Evolutionary conservation across 2,329 filamentous ascomycete genomes (phyloP), one percentile per base, ranked within the genome.

Genomic region (Fusarium mexicanum): DNA sequence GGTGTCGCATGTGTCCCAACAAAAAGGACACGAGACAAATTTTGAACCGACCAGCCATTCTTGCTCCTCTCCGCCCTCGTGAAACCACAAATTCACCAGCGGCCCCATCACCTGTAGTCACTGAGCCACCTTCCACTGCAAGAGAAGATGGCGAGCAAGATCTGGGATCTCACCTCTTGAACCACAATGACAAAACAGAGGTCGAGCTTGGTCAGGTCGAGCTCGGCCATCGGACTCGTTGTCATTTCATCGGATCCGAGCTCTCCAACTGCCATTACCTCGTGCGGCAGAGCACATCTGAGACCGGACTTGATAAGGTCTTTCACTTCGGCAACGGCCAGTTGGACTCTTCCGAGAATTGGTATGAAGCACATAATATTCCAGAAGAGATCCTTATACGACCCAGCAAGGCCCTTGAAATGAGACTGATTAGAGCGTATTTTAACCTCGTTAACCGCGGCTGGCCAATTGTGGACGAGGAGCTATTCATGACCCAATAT

Each of bases 311-410:
- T 14, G 53, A 68, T 7, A 68, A 61, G 8, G 35, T 53, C 1
- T 68, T 68, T 16, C 65, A 68, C 31, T 68, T 68, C 12, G 51
- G n/a, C 18, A 68, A 68, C 33, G 65, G 65, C 1, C 65, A 68
- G 7, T 12, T 46, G 1, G 65, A 61, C 14, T 14, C 54, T 3
- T 16, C 29, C 1, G 18, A 41, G 17, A 14, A 35, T 24, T 67
- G 65, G 65, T 67, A 61, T 18, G 24, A 61, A 12, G 12, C 17
- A 46, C 65, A 47, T 6, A 54, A 40, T 4, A 24, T 68, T 3
- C 20, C 63, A 22, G 46, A n/a, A 12, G 51, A 53, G 46, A 37
- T 16, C 5, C 44, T 12, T 9, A 10, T 31, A 20, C 63, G 65
- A 6, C 63, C 63, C 3, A 14, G 60, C 2, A 68, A 33, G 13